Percentiles rank a stretch among this genome's conserved stretches.
Evolutionary conservation across 164 flowering plant species (phyloP).

Genomic region (Cinnamomum micranthum): DNA sequence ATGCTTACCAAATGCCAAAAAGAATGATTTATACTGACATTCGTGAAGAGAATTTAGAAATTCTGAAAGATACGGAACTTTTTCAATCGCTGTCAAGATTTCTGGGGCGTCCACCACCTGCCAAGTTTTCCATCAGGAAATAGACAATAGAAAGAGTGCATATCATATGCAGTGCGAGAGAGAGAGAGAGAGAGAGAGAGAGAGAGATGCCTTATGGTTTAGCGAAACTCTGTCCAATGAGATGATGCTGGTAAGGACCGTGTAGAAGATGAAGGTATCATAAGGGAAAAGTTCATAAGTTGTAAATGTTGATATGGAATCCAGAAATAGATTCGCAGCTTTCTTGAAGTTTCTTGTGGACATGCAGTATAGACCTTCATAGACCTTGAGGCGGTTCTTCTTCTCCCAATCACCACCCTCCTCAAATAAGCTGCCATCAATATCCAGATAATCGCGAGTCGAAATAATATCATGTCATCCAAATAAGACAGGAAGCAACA

Average conservation of each 20-base stretch:
- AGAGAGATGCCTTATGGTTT: constrained; percentile 69
- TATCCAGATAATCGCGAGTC: neutral
- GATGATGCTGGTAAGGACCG: constrained; percentile 88
- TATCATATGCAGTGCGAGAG: neutral
- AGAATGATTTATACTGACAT: constrained; percentile 89
- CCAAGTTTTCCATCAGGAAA: constrained; percentile 10
- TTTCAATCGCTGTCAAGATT: constrained; percentile 88
- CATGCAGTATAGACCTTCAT: constrained; percentile 94
- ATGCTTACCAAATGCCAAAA: constrained; percentile 82
- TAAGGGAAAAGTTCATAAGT: constrained; percentile 93
- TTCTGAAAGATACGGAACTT: constrained; percentile 76
- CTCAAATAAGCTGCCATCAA: constrained; percentile 73
- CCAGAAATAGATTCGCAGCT: constrained; percentile 81
- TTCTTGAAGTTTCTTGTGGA: constrained; percentile 87
- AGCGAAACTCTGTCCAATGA: constrained; percentile 91
- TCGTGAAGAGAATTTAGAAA: constrained; percentile 85
- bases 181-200: constrained; percentile 12
- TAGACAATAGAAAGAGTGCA: neutral
- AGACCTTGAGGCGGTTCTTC: constrained; percentile 93
- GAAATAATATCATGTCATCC: neutral
- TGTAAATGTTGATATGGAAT: constrained; percentile 96
- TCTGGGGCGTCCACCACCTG: constrained; percentile 99
- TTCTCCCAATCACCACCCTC: constrained; percentile 99
- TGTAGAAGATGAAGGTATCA: constrained; percentile 91
- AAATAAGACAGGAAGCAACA: neutral